Conservation (phyloP, 2,329 filamentous ascomycete genomes). For the Apiospora malaysiana region DNA sequence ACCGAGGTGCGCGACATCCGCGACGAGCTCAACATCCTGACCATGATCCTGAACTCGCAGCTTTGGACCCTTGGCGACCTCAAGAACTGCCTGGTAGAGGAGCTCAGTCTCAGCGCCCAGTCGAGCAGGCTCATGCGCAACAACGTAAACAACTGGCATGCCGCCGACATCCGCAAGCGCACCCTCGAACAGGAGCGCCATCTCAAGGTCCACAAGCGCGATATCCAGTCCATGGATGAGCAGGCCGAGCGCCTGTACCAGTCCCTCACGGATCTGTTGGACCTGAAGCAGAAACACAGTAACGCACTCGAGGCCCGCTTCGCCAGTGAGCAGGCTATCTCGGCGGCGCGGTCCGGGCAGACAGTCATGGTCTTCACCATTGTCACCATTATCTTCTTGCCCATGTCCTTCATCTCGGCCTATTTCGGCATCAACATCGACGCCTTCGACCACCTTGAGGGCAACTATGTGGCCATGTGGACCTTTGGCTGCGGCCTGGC, state of each 20-base stretch:
- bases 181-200: constrained; percentile 62
- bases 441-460: constrained; percentile 53
- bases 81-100: constrained; percentile 47
- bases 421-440: constrained; percentile 67
- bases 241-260: constrained; percentile 66
- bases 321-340: constrained; percentile 64
- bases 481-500: constrained; percentile 53
- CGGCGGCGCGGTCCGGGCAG: constrained; percentile 58
- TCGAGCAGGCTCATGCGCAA: constrained; percentile 32
- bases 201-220: constrained; percentile 62
- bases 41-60: constrained; percentile 57
- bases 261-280: constrained; percentile 66
- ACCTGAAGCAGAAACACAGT: constrained; percentile 73
- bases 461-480: constrained; percentile 59
- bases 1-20: constrained; percentile 71
- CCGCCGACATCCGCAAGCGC: constrained; percentile 57
- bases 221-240: constrained; percentile 68
- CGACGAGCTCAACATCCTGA: constrained; percentile 70
- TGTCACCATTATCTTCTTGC: constrained; percentile 92
- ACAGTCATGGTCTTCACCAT: constrained; percentile 67
- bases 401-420: constrained; percentile 85
- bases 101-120: constrained; percentile 31
- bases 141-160: constrained; percentile 31
- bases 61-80: constrained; percentile 53
- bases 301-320: constrained; percentile 71